These are phyloP conservation scores for Plasmopara halstedii DNA, from an alignment of 352 stramenopile genomes.

Conservation along the genomic window DNA sequence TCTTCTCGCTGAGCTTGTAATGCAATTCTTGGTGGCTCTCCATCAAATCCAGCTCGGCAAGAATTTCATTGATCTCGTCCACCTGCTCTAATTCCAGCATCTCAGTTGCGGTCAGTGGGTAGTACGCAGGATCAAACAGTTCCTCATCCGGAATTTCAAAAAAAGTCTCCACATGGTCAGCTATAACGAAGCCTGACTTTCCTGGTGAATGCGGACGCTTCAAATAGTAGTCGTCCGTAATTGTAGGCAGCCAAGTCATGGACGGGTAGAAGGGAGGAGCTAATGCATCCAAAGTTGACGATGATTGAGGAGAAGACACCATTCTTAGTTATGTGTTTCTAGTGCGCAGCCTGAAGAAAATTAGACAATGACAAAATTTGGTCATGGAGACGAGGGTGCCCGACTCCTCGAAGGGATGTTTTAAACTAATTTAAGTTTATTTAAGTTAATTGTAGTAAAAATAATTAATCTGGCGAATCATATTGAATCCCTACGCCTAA, in stretches of 20 bases:
- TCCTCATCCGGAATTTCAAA: slow-evolving; percentile 69
- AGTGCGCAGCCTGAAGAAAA: slow-evolving; percentile 15
- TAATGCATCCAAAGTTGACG: slow-evolving; percentile 42
- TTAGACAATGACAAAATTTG: slow-evolving; percentile 13
- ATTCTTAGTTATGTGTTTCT: slow-evolving; percentile 9
- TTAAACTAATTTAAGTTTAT: neutral
- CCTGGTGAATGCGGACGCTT: slow-evolving; percentile 51
- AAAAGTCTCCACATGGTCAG: slow-evolving; percentile 36
- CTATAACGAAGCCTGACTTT: slow-evolving; percentile 57
- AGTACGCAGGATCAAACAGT: slow-evolving; percentile 60
- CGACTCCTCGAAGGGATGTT: slow-evolving; percentile 6
- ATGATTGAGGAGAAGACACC: slow-evolving; percentile 29
- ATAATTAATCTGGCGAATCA: neutral
- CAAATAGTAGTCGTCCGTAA: slow-evolving; percentile 63
- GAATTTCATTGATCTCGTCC: slow-evolving; percentile 71
- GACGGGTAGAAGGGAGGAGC: slow-evolving; percentile 55
- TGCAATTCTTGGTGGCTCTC: slow-evolving; percentile 70
- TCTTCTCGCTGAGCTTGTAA: slow-evolving; percentile 46
- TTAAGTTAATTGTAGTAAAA: slow-evolving; percentile 1
- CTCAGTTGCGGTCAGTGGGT: slow-evolving; percentile 50
- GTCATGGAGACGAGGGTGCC: neutral
- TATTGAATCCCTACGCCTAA: slow-evolving; percentile 4
- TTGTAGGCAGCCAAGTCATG: slow-evolving; percentile 41
- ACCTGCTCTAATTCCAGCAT: slow-evolving; percentile 67
- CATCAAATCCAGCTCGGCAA: slow-evolving; percentile 72